Conservation (phyloP, 1,284 basidiomycete genomes). For the Naganishia sp. region DNA sequence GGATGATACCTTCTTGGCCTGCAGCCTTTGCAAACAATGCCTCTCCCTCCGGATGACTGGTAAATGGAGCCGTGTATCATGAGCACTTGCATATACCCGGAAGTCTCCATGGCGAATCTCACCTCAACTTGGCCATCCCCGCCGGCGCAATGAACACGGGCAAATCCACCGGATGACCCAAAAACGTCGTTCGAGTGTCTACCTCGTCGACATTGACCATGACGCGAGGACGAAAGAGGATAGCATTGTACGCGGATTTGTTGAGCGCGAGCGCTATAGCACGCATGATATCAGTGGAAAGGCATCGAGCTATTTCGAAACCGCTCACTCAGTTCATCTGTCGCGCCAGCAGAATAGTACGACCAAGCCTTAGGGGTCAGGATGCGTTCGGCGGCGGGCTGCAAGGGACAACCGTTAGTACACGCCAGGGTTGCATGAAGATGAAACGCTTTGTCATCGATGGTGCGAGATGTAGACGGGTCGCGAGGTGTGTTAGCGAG, state of each 20-base stretch:
- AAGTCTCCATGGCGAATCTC: neutral
- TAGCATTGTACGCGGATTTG: slow-evolving; percentile 46
- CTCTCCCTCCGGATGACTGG: slow-evolving; percentile 50
- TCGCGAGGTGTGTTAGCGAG: too few relatives aligned
- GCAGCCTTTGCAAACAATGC: slow-evolving; percentile 48
- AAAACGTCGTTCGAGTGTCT: slow-evolving; percentile 47
- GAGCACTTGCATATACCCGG: neutral
- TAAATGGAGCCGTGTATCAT: neutral
- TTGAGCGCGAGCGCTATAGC: slow-evolving; percentile 47
- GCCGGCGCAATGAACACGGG: slow-evolving; percentile 53
- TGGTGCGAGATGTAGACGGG: too few relatives aligned
- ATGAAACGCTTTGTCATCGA: neutral
- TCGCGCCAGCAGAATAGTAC: slow-evolving; percentile 52
- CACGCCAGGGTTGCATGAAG: neutral
- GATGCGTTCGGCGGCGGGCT: slow-evolving; percentile 46
- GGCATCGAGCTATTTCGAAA: neutral
- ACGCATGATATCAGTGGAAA: neutral
- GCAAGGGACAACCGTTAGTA: neutral
- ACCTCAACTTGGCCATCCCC: slow-evolving; percentile 52
- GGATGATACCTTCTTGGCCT: slow-evolving; percentile 48
- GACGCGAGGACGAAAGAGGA: slow-evolving; percentile 52
- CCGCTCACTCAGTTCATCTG: slow-evolving; percentile 51
- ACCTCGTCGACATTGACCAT: slow-evolving; percentile 48
- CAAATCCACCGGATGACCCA: slow-evolving; percentile 46
- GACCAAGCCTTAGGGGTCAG: slow-evolving; percentile 52